A percentile compares a stretch with the other conserved stretches of the same genome.
phyloP scores from a whole-genome alignment of 2,329 filamentous ascomycete species.

The Alternaria rosae region DNA sequence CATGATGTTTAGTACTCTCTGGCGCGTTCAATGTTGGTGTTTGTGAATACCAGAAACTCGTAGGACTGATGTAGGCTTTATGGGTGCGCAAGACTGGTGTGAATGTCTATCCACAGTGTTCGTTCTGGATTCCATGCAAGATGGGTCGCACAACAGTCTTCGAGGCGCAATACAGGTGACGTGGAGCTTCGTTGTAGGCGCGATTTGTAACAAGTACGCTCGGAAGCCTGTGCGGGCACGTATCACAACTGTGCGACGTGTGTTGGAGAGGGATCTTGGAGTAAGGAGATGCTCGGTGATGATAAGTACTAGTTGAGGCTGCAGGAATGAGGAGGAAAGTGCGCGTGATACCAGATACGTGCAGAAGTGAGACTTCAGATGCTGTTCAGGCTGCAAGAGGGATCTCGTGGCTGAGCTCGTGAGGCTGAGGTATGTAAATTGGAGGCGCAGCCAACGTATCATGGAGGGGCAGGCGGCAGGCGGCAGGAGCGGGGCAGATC shows the following conservation, averaged over 20 bases:
- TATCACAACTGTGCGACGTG: neutral
- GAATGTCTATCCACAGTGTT: neutral
- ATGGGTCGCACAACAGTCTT: neutral
- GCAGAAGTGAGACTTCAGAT: neutral
- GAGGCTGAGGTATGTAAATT: neutral
- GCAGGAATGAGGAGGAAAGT: neutral
- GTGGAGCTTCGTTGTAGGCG: conserved; percentile 9
- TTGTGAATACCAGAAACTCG: too few relatives aligned
- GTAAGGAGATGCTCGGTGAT: neutral
- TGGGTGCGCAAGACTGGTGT: neutral
- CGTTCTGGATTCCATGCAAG: neutral
- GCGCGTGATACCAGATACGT: neutral
- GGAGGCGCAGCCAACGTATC: conserved; percentile 2
- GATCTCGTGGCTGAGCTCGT: conserved; percentile 1
- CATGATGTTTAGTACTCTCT: conserved; percentile 37
- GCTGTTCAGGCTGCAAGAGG: neutral
- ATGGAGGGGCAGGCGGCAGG: conserved; percentile 10
- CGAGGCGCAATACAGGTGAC: conserved; percentile 1
- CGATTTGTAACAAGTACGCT: neutral
- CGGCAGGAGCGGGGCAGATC: conserved; percentile 13
- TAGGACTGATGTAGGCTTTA: neutral
- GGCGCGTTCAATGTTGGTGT: neutral
- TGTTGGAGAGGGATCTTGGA: neutral
- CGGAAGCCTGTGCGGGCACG: conserved; percentile 1
- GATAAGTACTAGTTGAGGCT: neutral